Evolutionary conservation across 2,329 filamentous ascomycete genomes (phyloP).

Genomic region (Claviceps humidiphila): DNA sequence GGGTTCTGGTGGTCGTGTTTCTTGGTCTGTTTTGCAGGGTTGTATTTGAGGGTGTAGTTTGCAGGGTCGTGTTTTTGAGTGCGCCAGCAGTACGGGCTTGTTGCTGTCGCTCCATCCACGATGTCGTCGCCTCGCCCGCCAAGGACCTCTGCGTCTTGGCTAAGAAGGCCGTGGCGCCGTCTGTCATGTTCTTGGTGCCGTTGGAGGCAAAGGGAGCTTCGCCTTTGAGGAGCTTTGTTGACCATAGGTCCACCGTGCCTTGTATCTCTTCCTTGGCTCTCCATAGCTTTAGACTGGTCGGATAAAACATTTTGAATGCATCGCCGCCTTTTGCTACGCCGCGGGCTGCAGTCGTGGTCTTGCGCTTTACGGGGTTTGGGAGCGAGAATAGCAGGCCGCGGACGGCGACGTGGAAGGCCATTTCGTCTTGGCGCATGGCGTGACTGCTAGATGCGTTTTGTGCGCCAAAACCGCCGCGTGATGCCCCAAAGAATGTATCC

Average conservation of each 20-base stretch:
- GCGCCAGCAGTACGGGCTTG: conserved; percentile 8
- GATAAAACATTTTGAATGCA: conserved; percentile 85
- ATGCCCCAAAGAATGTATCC: conserved; percentile 52
- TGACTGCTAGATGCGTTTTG: conserved; percentile 50
- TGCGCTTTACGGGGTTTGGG: conserved; percentile 73
- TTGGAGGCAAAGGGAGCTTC: conserved; percentile 23
- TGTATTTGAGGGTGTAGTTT: no score
- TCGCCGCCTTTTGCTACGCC: conserved; percentile 35
- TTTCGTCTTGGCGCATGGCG: conserved; percentile 78
- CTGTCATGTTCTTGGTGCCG: conserved; percentile 24
- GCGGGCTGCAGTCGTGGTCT: conserved; percentile 22
- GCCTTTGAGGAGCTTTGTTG: conserved; percentile 44
- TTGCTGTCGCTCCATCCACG: conserved; percentile 23
- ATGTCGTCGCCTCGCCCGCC: conserved; percentile 10
- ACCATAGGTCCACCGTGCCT: conserved; percentile 57
- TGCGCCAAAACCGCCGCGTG: conserved; percentile 34
- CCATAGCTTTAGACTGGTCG: conserved; percentile 73
- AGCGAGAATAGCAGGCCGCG: conserved; percentile 75
- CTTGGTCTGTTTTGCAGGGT: no score
- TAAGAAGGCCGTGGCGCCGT: conserved; percentile 36
- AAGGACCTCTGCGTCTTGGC: conserved; percentile 21
- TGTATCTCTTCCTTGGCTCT: conserved; percentile 70
- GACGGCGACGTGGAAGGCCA: conserved; percentile 82
- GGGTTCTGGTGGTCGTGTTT: no score
- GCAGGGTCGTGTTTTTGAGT: background rate